A percentile compares a stretch with the other conserved stretches of the same genome.
These are phyloP conservation scores for Diplodia sapinea DNA, from an alignment of 2,329 filamentous ascomycete genomes.

Conservation along the genomic window DNA sequence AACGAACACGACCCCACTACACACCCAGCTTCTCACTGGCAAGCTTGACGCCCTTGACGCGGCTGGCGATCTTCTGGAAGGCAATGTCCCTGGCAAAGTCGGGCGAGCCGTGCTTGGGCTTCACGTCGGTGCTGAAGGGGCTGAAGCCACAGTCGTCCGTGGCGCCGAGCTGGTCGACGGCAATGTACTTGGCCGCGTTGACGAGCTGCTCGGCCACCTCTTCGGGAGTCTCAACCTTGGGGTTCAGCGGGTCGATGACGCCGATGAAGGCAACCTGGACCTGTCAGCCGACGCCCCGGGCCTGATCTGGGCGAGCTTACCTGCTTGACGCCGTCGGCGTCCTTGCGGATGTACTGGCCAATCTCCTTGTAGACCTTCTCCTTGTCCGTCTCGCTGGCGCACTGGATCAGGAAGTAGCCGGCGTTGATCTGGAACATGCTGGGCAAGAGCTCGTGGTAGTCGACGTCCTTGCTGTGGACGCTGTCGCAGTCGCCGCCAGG, in stretches of 20 bases:
- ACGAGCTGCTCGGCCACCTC: conserved; percentile 40
- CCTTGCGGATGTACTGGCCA: conserved; percentile 38
- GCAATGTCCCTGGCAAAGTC: conserved; percentile 42
- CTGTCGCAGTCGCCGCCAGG: conserved; percentile 46
- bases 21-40: conserved; percentile 40
- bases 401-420: conserved; percentile 45
- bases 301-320: background rate
- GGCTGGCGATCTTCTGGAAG: conserved; percentile 40
- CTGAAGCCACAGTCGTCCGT: conserved; percentile 44
- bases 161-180: conserved; percentile 40
- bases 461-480: conserved; percentile 43
- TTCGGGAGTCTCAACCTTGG: conserved; percentile 41
- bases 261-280: conserved; percentile 41
- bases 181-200: conserved; percentile 40
- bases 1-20: conserved; percentile 17
- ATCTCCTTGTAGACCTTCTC: conserved; percentile 41
- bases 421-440: conserved; percentile 45
- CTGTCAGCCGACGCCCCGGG: background rate
- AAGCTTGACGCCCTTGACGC: conserved; percentile 40
- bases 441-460: conserved; percentile 42
- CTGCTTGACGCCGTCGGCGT: conserved; percentile 43
- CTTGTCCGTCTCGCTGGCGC: conserved; percentile 41
- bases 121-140: conserved; percentile 42
- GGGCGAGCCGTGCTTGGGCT: conserved; percentile 42
- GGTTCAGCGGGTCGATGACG: conserved; percentile 41